Conservation (phyloP, 2,329 filamentous ascomycete genomes). For the Magnaporthales sp. region DNA sequence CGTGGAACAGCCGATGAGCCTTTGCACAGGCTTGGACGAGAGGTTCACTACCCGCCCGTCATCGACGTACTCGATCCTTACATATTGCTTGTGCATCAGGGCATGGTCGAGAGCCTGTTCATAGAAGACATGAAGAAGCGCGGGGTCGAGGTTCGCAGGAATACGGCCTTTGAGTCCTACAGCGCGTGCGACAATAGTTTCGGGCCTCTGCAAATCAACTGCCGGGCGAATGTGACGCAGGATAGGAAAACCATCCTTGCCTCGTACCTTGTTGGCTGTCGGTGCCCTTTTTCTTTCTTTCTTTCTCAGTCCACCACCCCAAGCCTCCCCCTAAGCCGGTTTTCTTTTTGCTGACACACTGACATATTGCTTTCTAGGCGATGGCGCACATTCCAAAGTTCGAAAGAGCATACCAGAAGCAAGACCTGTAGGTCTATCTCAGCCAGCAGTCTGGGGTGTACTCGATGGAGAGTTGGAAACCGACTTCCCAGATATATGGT, state of each 20-base stretch:
- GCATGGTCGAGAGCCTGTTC: constrained; percentile 65
- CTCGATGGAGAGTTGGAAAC: constrained; percentile 63
- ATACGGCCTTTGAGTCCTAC: constrained; percentile 54
- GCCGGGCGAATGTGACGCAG: constrained; percentile 40
- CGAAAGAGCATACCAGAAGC: constrained; percentile 52
- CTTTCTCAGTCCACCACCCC: background rate
- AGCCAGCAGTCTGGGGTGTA: constrained; percentile 57
- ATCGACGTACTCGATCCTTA: constrained; percentile 50
- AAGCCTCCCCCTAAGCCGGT: no score
- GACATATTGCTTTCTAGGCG: constrained; percentile 31
- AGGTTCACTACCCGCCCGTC: constrained; percentile 58
- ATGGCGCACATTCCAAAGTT: constrained; percentile 65
- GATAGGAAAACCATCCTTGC: constrained; percentile 38
- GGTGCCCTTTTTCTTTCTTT: constrained; percentile 4
- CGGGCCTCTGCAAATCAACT: constrained; percentile 40
- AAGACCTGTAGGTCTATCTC: constrained; percentile 46
- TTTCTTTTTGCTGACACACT: background rate
- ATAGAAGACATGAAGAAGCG: constrained; percentile 59
- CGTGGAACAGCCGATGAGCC: constrained; percentile 50
- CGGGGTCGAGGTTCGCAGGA: constrained; percentile 53
- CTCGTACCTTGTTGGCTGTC: constrained; percentile 60
- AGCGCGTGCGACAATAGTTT: constrained; percentile 32
- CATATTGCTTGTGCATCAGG: constrained; percentile 58
- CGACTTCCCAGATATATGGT: constrained; percentile 68
- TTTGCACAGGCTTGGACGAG: constrained; percentile 20